These are phyloP conservation scores for Coniophora puteana DNA, from an alignment of 1,284 basidiomycete genomes.

Conservation along the genomic window DNA sequence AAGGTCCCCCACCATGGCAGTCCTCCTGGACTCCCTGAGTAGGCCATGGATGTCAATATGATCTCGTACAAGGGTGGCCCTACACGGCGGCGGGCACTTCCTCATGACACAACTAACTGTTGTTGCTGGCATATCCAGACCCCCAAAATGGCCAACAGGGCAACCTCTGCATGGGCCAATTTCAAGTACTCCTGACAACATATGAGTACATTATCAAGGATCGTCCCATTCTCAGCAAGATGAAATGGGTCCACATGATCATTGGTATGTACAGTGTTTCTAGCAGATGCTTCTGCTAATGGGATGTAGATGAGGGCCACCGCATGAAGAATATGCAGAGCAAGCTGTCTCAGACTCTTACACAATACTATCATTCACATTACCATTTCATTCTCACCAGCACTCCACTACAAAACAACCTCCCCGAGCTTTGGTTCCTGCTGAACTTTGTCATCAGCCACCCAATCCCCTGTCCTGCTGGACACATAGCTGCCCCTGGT, in stretches of 20 bases:
- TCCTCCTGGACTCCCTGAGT: too few relatives aligned
- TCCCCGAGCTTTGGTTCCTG: constrained; percentile 96
- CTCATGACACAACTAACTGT: too few relatives aligned
- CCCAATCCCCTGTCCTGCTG: too few relatives aligned
- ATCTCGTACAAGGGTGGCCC: constrained; percentile 96
- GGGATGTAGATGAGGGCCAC: constrained; percentile 84
- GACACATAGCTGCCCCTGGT: too few relatives aligned
- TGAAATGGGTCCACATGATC: constrained; percentile 99
- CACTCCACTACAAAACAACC: constrained; percentile 97
- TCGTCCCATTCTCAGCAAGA: constrained; percentile 82
- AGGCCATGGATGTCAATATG: constrained; percentile 87
- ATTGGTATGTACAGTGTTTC: constrained; percentile 57
- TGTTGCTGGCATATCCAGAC: too few relatives aligned
- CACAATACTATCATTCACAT: constrained; percentile 89
- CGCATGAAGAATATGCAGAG: constrained; percentile 99
- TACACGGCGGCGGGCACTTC: constrained; percentile 67
- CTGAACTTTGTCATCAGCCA: constrained; percentile 98
- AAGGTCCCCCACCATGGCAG: too few relatives aligned
- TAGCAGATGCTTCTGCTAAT: too few relatives aligned
- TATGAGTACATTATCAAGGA: constrained; percentile 99
- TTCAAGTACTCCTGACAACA: constrained; percentile 96
- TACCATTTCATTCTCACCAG: constrained; percentile 97
- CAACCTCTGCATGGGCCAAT: constrained; percentile 76
- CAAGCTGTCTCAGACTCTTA: constrained; percentile 91
- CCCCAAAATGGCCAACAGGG: too few relatives aligned